phyloP scores from a whole-genome alignment of 2,329 filamentous ascomycete species.

The Fusarium virguliforme region DNA sequence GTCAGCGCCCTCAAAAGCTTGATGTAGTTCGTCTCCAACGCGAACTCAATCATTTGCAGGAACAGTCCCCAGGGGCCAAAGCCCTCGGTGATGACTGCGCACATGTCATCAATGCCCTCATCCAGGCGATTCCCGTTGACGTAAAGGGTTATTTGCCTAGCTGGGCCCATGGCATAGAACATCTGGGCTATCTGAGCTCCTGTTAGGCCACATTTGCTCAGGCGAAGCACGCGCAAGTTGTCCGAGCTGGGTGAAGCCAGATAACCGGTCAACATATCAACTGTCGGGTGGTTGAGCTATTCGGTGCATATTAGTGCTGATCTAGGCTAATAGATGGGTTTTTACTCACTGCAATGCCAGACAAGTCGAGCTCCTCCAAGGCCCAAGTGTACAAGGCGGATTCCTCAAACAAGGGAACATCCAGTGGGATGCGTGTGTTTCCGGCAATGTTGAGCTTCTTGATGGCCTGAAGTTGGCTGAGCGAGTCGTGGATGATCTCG shows the following conservation, averaged over 20 bases:
- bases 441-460: slow-evolving; percentile 67
- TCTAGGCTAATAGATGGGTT: neutral
- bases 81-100: slow-evolving; percentile 63
- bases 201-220: slow-evolving; percentile 69
- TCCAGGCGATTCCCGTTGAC: slow-evolving; percentile 70
- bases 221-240: slow-evolving; percentile 61
- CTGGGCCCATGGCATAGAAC: slow-evolving; percentile 66
- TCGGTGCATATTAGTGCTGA: slow-evolving; percentile 24
- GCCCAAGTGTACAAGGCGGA: slow-evolving; percentile 61
- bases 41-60: slow-evolving; percentile 72
- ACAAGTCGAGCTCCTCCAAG: slow-evolving; percentile 70
- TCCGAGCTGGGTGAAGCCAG: slow-evolving; percentile 60
- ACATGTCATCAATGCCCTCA: slow-evolving; percentile 66
- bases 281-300: slow-evolving; percentile 65
- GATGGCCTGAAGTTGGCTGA: slow-evolving; percentile 63
- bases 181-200: slow-evolving; percentile 67
- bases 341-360: slow-evolving; percentile 66
- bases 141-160: slow-evolving; percentile 64
- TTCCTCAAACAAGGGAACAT: slow-evolving; percentile 64
- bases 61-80: slow-evolving; percentile 67
- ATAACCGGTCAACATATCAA: slow-evolving; percentile 65
- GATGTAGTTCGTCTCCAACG: slow-evolving; percentile 67
- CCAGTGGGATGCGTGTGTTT: slow-evolving; percentile 64
- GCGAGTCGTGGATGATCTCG: slow-evolving; percentile 62
- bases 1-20: slow-evolving; percentile 67